Conservation (phyloP, 2,329 filamentous ascomycete genomes). For the Arthrinium phaeospermum region DNA sequence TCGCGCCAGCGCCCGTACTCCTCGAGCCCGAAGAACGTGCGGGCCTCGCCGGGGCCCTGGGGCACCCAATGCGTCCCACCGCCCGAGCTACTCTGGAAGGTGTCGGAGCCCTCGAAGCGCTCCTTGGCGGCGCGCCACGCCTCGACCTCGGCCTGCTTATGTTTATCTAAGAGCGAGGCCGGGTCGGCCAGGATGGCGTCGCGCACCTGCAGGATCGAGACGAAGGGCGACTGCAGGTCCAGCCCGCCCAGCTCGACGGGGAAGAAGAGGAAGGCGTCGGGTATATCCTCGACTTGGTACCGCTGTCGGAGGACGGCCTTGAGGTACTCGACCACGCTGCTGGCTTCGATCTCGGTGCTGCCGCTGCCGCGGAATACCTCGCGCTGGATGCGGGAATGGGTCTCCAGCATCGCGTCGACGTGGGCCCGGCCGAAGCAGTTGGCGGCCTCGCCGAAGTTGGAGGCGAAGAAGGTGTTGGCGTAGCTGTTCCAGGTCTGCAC, state of each 20-base stretch:
- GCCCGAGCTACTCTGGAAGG: too few species aligned
- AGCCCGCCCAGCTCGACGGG: constrained; percentile 53
- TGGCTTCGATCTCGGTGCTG: constrained; percentile 26
- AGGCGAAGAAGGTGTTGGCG: constrained; percentile 55
- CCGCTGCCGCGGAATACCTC: constrained; percentile 45
- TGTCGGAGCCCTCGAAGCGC: constrained; percentile 38
- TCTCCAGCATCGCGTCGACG: constrained; percentile 57
- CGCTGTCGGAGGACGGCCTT: constrained; percentile 56
- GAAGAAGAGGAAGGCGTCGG: constrained; percentile 54
- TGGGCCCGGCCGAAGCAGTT: constrained; percentile 59
- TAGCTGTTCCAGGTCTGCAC: constrained; percentile 60
- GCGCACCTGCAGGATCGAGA: constrained; percentile 47
- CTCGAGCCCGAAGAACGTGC: constrained; percentile 50
- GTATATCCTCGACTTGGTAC: constrained; percentile 52
- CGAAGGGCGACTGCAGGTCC: constrained; percentile 52
- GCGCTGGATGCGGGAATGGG: constrained; percentile 54
- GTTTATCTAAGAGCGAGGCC: constrained; percentile 33
- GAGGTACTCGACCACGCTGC: constrained; percentile 60
- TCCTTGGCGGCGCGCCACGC: constrained; percentile 43
- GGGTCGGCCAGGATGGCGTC: constrained; percentile 38
- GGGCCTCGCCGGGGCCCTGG: constrained; percentile 34
- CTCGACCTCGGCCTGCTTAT: constrained; percentile 42
- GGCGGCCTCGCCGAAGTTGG: constrained; percentile 57
- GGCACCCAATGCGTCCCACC: constrained; percentile 15
- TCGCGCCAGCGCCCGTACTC: constrained; percentile 50